Base-by-base conservation (phyloP, 2,329 filamentous ascomycete genomes). In the Alternaria viburni region DNA sequence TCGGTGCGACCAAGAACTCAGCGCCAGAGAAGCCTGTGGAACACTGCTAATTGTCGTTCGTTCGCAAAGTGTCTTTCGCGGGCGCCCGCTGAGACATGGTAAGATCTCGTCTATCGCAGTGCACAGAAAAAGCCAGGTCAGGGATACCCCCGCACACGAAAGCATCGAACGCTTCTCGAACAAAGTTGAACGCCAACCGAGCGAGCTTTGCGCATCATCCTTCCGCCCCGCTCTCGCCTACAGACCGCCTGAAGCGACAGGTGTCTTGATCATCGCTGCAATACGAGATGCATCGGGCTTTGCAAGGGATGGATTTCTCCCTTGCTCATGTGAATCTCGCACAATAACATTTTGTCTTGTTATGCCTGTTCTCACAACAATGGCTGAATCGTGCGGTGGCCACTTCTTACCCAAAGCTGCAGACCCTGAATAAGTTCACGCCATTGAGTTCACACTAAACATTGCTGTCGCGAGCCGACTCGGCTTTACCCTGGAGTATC, bases 161-260 rank as follows among this genome's bases (percentile, higher is more conserved):
- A 54, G 69, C 64, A 68, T 64, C 63, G 69, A 71, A 70, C 62
- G 43, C 62, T 70, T 63, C 61, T 66, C 62, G 69, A 71, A 72
- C 62, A 62, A 56, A 62, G 28, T 65, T 66, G 54, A 60, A 58
- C 65, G 69, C 70, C 69, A 72, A 71, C 70, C 69, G 70, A 73
- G 69, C 61, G 61, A 58, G 58, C 69, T 62, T 56, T 60, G 57
- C 57, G 43, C 57, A 56, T 57, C 58, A 57, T 67, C 67, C 66
- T 65, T 62, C 66, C 64, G 64, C 65, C 65, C 65, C 70, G 64
- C 60, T 60, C 61, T 64, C 61, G 56, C 52, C 17, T 36, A 57
- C 44, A 50, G 44, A 47, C 25, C 51, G 52, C 51, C 43, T 46
- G 44, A 55, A 57, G 21, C 28, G 25, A 45, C 44, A n/a, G 13